These are phyloP conservation scores for Chalaropsis thielavioides DNA, from an alignment of 2,329 filamentous ascomycete genomes.

Conservation along the genomic window DNA sequence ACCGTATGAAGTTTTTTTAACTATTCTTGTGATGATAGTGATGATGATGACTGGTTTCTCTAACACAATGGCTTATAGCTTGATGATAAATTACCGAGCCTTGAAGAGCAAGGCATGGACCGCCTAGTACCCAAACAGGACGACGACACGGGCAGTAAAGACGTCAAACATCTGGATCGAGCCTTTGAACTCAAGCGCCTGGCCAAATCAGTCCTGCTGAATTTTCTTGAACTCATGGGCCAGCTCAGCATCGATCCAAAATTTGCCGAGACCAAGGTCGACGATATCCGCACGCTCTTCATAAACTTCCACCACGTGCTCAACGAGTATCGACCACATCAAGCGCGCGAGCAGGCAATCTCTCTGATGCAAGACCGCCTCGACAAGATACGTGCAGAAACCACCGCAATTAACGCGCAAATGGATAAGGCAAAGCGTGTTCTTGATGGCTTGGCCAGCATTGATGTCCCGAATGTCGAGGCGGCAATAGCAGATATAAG, in stretches of 20 bases:
- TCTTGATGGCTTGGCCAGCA: conserved; percentile 51
- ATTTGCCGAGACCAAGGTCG: conserved; percentile 53
- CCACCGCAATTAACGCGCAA: conserved; percentile 50
- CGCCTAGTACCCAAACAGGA: conserved; percentile 40
- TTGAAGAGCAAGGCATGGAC: conserved; percentile 55
- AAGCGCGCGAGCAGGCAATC: conserved; percentile 78
- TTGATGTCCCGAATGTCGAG: conserved; percentile 25
- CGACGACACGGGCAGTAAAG: conserved; percentile 29
- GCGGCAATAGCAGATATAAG: not conserved
- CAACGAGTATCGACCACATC: conserved; percentile 88
- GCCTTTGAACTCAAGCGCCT: conserved; percentile 59
- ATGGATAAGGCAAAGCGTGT: conserved; percentile 60
- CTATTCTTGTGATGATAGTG: not conserved
- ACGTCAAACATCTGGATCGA: conserved; percentile 45
- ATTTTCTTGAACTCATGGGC: conserved; percentile 74
- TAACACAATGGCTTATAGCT: conserved; percentile 27
- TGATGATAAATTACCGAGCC: conserved; percentile 47
- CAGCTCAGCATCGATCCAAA: conserved; percentile 52
- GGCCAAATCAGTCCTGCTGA: conserved; percentile 71
- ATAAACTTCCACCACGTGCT: conserved; percentile 87
- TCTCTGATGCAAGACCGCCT: conserved; percentile 76
- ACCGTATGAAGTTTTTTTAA: conserved; percentile 27
- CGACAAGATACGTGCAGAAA: conserved; percentile 57
- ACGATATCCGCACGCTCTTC: conserved; percentile 66
- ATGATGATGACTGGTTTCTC: too few species aligned